These are phyloP conservation scores for Aspergillus ustus DNA, from an alignment of 2,329 filamentous ascomycete genomes.

Conservation along the genomic window DNA sequence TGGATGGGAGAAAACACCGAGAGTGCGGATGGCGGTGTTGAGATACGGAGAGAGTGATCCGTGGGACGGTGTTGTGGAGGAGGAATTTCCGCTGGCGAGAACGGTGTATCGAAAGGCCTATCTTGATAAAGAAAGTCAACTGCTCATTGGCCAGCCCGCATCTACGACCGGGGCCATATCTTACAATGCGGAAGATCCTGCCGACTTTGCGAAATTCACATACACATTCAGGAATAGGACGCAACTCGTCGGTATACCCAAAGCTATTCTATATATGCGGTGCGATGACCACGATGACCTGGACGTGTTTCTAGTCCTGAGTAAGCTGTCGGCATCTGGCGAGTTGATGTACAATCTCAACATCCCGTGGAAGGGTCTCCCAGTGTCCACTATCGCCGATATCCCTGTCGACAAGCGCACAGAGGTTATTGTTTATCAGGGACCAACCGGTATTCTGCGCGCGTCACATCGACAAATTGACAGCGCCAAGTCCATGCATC, in stretches of 20 bases:
- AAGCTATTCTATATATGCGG: slow-evolving; percentile 20
- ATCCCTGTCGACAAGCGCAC: slow-evolving; percentile 9
- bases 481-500: background rate
- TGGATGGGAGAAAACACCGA: slow-evolving; percentile 16
- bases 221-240: slow-evolving; percentile 12
- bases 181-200: slow-evolving; percentile 14
- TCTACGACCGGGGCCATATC: background rate
- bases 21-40: slow-evolving; percentile 16
- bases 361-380: slow-evolving; percentile 12
- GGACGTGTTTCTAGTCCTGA: slow-evolving; percentile 15
- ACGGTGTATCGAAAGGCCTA: slow-evolving; percentile 18
- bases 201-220: slow-evolving; percentile 18
- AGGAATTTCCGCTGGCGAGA: slow-evolving; percentile 15
- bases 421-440: slow-evolving; percentile 13
- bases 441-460: slow-evolving; percentile 10
- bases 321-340: slow-evolving; percentile 14
- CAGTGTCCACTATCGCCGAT: background rate
- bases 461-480: slow-evolving; percentile 6
- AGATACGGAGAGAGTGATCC: slow-evolving; percentile 13
- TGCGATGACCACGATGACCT: slow-evolving; percentile 20
- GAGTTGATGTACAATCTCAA: slow-evolving; percentile 17
- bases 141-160: background rate
- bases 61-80: slow-evolving; percentile 8
- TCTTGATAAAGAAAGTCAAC: slow-evolving; percentile 2
- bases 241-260: slow-evolving; percentile 19